These are phyloP conservation scores for Coprinopsis strossmayeri DNA, from an alignment of 768 basidiomycete genomes.

Conservation along the genomic window DNA sequence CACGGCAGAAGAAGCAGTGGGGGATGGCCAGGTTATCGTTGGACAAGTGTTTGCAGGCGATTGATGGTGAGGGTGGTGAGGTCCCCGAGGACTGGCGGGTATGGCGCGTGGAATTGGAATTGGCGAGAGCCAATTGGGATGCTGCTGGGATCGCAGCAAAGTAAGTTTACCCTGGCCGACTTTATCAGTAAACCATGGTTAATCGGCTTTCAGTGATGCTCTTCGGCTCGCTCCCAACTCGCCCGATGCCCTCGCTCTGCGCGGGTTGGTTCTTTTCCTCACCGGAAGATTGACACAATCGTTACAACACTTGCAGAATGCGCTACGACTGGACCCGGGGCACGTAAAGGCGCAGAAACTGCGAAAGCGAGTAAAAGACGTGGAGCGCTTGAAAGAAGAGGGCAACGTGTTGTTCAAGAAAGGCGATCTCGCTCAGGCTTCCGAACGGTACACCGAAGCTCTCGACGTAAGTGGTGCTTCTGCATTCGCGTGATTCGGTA, in stretches of 20 bases:
- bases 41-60: slow-evolving; percentile 67
- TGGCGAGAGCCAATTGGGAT: slow-evolving; percentile 67
- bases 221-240: slow-evolving; percentile 66
- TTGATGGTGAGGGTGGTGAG: slow-evolving; percentile 71
- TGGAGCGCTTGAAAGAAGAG: slow-evolving; percentile 80
- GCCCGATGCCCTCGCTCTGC: slow-evolving; percentile 71
- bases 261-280: slow-evolving; percentile 76
- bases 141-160: slow-evolving; percentile 69
- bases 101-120: slow-evolving; percentile 74
- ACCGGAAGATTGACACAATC: slow-evolving; percentile 65
- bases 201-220: slow-evolving; percentile 49
- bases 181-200: not conserved
- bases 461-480: slow-evolving; percentile 44
- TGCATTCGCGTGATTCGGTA: not conserved
- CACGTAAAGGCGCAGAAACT: slow-evolving; percentile 63
- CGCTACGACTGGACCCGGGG: slow-evolving; percentile 74
- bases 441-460: slow-evolving; percentile 63
- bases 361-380: slow-evolving; percentile 73
- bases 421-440: slow-evolving; percentile 52
- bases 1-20: slow-evolving; percentile 63
- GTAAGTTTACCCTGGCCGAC: slow-evolving; percentile 33
- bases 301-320: slow-evolving; percentile 61
- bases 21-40: slow-evolving; percentile 71
- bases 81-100: slow-evolving; percentile 75
- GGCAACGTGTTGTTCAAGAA: slow-evolving; percentile 74